Evolutionary conservation across 257 asterid species (phyloP), one percentile per base, ranked within the genome.

Genomic region (Pogostemon cablin): DNA sequence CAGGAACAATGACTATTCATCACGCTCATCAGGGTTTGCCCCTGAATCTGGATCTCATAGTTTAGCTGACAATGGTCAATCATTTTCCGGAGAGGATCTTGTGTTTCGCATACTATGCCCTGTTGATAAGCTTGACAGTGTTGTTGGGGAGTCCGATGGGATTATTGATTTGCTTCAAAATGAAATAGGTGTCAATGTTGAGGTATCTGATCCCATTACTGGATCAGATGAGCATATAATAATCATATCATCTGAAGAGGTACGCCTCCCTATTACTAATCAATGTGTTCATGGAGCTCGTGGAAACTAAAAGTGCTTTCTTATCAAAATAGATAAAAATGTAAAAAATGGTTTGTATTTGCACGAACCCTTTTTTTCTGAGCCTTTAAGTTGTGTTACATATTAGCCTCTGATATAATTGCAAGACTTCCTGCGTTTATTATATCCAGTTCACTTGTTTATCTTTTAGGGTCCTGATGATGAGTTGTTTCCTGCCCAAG

Each of bases 401-500:
- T 25, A 25, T 25, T 25, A 25, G 32, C 32, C 32, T 25, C 32
- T 25, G 32, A 25, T 25, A 25, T 25, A 25, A 25, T 25, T 25
- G 32, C 32, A 25, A 25, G 32, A 25, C 48, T 40, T 73, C 47
- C 61, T 40, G 76, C 42, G 32, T 25, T 25, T 25, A 25, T 25
- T 1, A 25, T 25, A 1, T 25, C 32, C 32, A 25, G 32, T 72
- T 74, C 67, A 71, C 71, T 73, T 79, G 67, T 76, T 62, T 71
- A 52, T 78, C 58, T 56, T 64, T 43, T 77, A 93, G 97, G 99
- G 96, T 65, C 99, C 97, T 55, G 95, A 93, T 46, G 96, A 93
- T 78, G 97, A 85, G 81, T 74, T 91, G 80, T 93, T 93, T 86
- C 99, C 97, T 80, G 96, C 97, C 73, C 99, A 91, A 89, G 99